A percentile compares a stretch with the other conserved stretches of the same genome.
These are phyloP conservation scores for Paraconiothyrium brasiliense DNA, from an alignment of 2,329 filamentous ascomycete species.

Conservation along the genomic window DNA sequence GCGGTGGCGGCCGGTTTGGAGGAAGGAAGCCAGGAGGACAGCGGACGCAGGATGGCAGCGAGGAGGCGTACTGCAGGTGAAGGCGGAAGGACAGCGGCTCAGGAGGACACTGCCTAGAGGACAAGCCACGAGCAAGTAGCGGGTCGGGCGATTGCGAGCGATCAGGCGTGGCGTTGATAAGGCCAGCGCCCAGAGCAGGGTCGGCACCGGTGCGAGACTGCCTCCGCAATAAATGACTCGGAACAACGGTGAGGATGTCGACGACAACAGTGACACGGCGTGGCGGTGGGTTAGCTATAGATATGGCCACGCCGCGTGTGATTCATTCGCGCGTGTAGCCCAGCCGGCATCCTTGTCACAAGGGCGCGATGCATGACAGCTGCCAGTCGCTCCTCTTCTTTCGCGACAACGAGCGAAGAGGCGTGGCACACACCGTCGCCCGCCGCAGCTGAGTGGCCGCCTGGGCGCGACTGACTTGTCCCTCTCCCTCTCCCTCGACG, in stretches of 20 bases:
- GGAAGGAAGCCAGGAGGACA: conserved; percentile 1
- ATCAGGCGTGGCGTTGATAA: conserved; percentile 21
- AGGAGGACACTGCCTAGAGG: conserved; percentile 9
- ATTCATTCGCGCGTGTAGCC: neutral
- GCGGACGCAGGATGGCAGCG: conserved; percentile 6
- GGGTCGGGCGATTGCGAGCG: conserved; percentile 17
- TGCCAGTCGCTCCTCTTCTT: conserved; percentile 6
- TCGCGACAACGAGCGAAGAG: neutral
- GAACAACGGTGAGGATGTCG: neutral
- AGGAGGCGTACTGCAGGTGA: neutral
- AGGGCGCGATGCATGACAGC: conserved; percentile 19
- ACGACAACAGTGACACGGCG: neutral
- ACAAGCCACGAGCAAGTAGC: conserved; percentile 16
- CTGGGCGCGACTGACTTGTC: conserved; percentile 5
- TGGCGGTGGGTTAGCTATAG: neutral
- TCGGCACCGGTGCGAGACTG: conserved; percentile 7
- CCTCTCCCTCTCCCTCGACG: neutral
- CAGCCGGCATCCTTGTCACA: conserved; percentile 14
- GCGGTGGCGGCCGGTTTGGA: neutral
- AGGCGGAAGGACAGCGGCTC: conserved; percentile 7
- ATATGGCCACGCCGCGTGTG: conserved; percentile 8
- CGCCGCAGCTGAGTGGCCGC: conserved; percentile 4
- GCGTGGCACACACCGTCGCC: too few species aligned
- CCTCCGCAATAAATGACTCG: neutral
- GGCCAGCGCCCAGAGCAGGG: conserved; percentile 11